Evolutionary conservation across 2,329 filamentous ascomycete species (phyloP).

Genomic region (Leptographium galeiforme): DNA sequence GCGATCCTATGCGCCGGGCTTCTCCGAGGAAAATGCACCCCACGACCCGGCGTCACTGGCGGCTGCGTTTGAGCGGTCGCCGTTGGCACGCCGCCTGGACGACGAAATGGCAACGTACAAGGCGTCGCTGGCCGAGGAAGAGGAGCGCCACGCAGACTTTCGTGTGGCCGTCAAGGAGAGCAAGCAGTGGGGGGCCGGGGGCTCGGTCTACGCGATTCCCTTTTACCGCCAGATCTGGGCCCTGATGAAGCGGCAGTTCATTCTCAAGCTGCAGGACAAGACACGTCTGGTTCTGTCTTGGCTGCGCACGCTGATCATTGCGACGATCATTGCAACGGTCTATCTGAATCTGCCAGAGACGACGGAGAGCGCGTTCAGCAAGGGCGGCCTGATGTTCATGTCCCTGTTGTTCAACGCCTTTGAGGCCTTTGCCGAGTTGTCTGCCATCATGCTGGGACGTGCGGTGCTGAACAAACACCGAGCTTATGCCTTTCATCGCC

Average conservation of each 20-base stretch:
- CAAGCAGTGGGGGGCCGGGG: slow-evolving; percentile 55
- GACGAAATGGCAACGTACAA: slow-evolving; percentile 60
- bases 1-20: slow-evolving; percentile 58
- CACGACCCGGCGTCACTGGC: slow-evolving; percentile 53
- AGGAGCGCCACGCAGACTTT: slow-evolving; percentile 62
- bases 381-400: slow-evolving; percentile 71
- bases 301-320: slow-evolving; percentile 54
- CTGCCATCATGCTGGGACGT: slow-evolving; percentile 57
- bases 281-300: slow-evolving; percentile 64
- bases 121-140: slow-evolving; percentile 46
- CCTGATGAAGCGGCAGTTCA: slow-evolving; percentile 70
- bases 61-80: slow-evolving; percentile 56
- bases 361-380: slow-evolving; percentile 61
- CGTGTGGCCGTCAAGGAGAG: slow-evolving; percentile 60
- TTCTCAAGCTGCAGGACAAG: slow-evolving; percentile 76
- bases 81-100: slow-evolving; percentile 39
- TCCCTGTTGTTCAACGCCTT: slow-evolving; percentile 78
- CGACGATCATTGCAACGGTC: slow-evolving; percentile 66
- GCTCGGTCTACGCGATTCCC: slow-evolving; percentile 70
- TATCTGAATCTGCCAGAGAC: slow-evolving; percentile 57
- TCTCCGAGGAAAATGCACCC: slow-evolving; percentile 52
- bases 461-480: slow-evolving; percentile 74
- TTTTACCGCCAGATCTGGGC: slow-evolving; percentile 76
- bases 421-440: slow-evolving; percentile 68
- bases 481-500: slow-evolving; percentile 70